A percentile compares a stretch with the other conserved stretches of the same genome.
Evolutionary conservation across 768 basidiomycete genomes (phyloP).

Genomic region (Glaciozyma antarctica): DNA sequence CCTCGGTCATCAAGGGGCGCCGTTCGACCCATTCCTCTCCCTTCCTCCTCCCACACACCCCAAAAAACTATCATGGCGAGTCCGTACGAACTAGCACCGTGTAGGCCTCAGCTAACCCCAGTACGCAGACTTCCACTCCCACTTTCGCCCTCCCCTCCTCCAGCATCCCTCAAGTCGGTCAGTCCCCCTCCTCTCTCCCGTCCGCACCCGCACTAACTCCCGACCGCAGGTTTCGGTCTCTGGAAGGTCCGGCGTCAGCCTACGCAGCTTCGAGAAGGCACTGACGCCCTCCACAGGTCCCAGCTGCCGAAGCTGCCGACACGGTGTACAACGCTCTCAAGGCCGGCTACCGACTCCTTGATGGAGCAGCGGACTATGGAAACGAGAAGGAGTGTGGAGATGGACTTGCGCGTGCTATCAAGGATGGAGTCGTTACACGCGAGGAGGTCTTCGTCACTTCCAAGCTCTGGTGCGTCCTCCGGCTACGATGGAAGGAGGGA

Average conservation of each 20-base stretch:
- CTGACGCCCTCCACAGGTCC: background rate
- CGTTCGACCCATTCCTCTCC: too few species aligned
- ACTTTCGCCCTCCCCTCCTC: too few species aligned
- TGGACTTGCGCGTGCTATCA: constrained; percentile 66
- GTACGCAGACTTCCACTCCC: too few species aligned
- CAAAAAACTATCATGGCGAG: too few species aligned
- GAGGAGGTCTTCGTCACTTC: constrained; percentile 83
- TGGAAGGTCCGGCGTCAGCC: background rate
- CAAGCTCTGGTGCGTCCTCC: constrained; percentile 47
- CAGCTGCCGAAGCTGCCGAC: background rate
- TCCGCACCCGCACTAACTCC: background rate
- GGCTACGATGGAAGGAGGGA: background rate
- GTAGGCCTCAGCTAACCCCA: too few species aligned
- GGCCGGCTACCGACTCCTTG: constrained; percentile 73
- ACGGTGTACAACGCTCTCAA: constrained; percentile 55
- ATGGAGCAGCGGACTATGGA: constrained; percentile 52
- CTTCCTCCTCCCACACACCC: too few species aligned
- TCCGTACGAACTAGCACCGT: too few species aligned
- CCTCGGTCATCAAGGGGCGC: too few species aligned
- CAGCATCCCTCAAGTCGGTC: too few species aligned
- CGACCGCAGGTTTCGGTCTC: background rate
- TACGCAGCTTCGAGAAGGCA: too few species aligned
- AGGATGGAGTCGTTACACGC: constrained; percentile 72
- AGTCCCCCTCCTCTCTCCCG: too few species aligned
- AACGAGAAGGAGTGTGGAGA: constrained; percentile 80